Evolutionary conservation across 208 protist species (phyloP), one percentile per base, ranked within the genome.

Genomic region (Crithidia brevicula): DNA sequence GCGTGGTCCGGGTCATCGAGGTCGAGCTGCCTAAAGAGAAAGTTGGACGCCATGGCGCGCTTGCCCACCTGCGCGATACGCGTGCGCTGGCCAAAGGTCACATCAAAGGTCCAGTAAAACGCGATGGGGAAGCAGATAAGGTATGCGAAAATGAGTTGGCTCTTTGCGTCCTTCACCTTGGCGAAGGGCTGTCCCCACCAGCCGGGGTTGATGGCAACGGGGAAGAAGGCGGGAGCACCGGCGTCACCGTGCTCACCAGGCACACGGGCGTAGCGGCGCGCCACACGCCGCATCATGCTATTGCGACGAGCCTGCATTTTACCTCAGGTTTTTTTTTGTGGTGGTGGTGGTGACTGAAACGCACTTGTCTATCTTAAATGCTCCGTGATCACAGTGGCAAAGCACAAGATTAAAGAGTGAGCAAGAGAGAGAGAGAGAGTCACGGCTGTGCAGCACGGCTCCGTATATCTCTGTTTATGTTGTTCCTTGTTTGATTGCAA

Each of bases 121-220:
- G 71, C 71, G 33, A 93, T 62, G n/a, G 91, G 88, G 51, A 93
- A 91, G 23, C 89, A 60, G 20, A 93, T 62, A 31, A 76, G 34
- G 65, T 89, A 90, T 6, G 66, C 62, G 54, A 94, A 91, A 50
- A 94, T 61, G 16, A 94, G 50, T 49, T 94, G 87, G 40, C 70
- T 68, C 52, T 79, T 88, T 22, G 72, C 85, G 58, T 96, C 88
- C 73, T 89, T 92, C 23, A 94, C 86, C 72, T 96, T 96, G 20
- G 71, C 91, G 53, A 91, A 96, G 38, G 91, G 91, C 71, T 91
- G 85, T 2, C 91, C 91, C 88, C 88, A 96, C 88, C 85, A 92
- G 43, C 85, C 83, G 25, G 88, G 88, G 79, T 92, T 93, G 74
- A 96, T 96, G 47, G 88, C 74, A 30, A 96, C 83, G 28, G 91